A percentile compares a stretch with the other conserved stretches of the same genome.
phyloP scores from a whole-genome alignment of 495 filamentous ascomycete genomes.

The Corynascus novoguineensis region DNA sequence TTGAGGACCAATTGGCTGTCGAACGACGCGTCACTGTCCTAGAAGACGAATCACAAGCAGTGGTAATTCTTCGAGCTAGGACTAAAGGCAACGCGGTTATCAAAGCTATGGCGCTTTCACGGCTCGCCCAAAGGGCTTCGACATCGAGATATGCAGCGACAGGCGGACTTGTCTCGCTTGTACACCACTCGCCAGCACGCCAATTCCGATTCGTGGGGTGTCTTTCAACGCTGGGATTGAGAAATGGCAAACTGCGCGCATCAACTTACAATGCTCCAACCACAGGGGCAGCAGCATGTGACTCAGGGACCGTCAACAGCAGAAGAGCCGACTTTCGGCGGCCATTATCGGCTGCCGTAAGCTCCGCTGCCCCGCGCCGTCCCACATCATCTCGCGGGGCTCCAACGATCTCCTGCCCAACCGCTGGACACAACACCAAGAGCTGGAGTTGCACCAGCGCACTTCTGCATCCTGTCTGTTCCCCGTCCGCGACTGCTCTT shows the following conservation, averaged over 20 bases:
- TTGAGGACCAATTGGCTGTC: not conserved
- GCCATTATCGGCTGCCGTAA: conserved; percentile 13
- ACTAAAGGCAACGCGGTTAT: not conserved
- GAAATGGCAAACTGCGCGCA: not conserved
- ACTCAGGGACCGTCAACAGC: conserved; percentile 10
- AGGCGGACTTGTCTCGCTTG: not conserved
- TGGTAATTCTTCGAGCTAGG: not conserved
- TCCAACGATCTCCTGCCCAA: conserved; percentile 3
- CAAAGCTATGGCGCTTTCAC: conserved; percentile 14
- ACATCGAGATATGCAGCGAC: not conserved
- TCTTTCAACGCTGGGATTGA: not conserved
- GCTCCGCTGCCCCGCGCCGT: conserved; percentile 20
- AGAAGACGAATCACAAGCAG: not conserved
- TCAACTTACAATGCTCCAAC: not conserved
- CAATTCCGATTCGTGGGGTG: not conserved
- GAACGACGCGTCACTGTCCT: not conserved
- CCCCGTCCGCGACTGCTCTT: conserved; percentile 1
- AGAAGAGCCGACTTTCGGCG: conserved; percentile 15
- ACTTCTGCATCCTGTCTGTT: conserved; percentile 11
- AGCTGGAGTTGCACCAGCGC: conserved; percentile 7
- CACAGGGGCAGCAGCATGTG: not conserved
- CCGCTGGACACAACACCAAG: not conserved
- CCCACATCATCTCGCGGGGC: conserved; percentile 7
- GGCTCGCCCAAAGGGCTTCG: conserved; percentile 7
- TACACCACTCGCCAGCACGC: not conserved